phyloP scores from a whole-genome alignment of 768 basidiomycete genomes.

The Lyophyllum shimeji region DNA sequence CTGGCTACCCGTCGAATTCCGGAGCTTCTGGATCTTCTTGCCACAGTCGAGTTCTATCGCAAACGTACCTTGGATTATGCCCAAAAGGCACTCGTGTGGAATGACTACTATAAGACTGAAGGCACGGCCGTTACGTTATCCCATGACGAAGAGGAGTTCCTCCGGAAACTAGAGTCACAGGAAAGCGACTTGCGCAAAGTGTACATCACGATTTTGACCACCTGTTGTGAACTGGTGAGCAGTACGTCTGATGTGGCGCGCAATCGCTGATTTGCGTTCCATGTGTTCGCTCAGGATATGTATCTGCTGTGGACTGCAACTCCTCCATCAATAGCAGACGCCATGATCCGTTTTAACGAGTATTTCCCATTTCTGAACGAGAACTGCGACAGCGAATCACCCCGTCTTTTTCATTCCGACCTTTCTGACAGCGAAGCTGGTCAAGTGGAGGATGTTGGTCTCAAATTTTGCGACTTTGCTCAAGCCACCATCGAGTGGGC shows the following conservation, averaged over 20 bases:
- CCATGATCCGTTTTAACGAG: constrained; percentile 39
- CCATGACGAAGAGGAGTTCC: constrained; percentile 19
- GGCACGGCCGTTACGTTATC: constrained; percentile 12
- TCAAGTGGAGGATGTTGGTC: constrained; percentile 15
- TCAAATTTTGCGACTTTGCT: constrained; percentile 16
- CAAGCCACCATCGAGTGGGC: constrained; percentile 22
- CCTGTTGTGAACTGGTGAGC: constrained; percentile 30
- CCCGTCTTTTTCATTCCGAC: constrained; percentile 25
- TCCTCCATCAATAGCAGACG: constrained; percentile 28
- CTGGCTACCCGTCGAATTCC: constrained; percentile 24
- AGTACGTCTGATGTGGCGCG: background rate
- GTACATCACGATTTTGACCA: constrained; percentile 30
- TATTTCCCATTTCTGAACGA: constrained; percentile 36
- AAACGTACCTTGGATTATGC: constrained; percentile 25
- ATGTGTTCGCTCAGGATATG: constrained; percentile 27
- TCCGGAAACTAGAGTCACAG: constrained; percentile 16
- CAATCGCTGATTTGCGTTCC: background rate
- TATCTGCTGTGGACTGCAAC: constrained; percentile 29
- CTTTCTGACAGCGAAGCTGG: constrained; percentile 24
- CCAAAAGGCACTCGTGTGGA: constrained; percentile 24
- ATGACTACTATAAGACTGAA: constrained; percentile 25
- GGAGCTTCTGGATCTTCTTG: constrained; percentile 34
- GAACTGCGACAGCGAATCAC: constrained; percentile 14
- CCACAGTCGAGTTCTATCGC: constrained; percentile 38
- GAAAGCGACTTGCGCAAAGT: constrained; percentile 24